A percentile compares a stretch with the other conserved stretches of the same genome.
Evolutionary conservation across 2,329 filamentous ascomycete genomes (phyloP).

Genomic region (Chrysosporium keratinophilum): DNA sequence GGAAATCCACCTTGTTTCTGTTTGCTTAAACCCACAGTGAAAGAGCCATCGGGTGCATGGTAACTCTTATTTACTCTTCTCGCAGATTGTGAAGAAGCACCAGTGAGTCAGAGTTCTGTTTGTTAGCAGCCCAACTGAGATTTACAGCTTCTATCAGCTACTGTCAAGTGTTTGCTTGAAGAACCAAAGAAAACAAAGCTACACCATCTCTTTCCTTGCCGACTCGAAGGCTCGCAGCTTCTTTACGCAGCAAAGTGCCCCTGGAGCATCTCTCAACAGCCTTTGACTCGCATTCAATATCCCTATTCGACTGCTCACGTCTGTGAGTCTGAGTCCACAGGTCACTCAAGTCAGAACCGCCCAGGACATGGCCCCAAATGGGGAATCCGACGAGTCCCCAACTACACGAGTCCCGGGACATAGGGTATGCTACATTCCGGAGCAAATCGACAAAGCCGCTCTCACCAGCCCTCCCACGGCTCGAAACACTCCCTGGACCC

Average conservation of each 20-base stretch:
- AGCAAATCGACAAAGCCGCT: constrained; percentile 13
- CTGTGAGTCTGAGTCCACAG: too few relatives aligned
- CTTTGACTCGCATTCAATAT: too few relatives aligned
- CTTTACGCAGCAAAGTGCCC: neutral
- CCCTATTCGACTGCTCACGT: too few relatives aligned
- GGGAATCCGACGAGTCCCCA: neutral
- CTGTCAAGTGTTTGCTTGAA: too few relatives aligned
- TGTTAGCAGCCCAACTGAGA: too few relatives aligned
- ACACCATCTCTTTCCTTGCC: neutral
- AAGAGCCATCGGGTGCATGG: too few relatives aligned
- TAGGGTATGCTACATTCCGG: constrained; percentile 13
- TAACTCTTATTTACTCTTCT: too few relatives aligned
- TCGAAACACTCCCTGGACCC: constrained; percentile 13
- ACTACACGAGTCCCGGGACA: neutral
- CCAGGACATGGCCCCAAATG: neutral
- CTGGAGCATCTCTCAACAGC: too few relatives aligned
- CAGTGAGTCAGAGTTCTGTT: too few relatives aligned
- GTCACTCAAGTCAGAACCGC: neutral
- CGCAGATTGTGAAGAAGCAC: too few relatives aligned
- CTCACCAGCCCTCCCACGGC: constrained; percentile 14
- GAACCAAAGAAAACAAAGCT: neutral
- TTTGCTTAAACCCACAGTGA: too few relatives aligned
- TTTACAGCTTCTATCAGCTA: neutral
- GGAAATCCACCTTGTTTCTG: too few relatives aligned
- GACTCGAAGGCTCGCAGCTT: neutral